phyloP scores from a whole-genome alignment of 2,329 filamentous ascomycete genomes.

The Colletotrichum karsti region DNA sequence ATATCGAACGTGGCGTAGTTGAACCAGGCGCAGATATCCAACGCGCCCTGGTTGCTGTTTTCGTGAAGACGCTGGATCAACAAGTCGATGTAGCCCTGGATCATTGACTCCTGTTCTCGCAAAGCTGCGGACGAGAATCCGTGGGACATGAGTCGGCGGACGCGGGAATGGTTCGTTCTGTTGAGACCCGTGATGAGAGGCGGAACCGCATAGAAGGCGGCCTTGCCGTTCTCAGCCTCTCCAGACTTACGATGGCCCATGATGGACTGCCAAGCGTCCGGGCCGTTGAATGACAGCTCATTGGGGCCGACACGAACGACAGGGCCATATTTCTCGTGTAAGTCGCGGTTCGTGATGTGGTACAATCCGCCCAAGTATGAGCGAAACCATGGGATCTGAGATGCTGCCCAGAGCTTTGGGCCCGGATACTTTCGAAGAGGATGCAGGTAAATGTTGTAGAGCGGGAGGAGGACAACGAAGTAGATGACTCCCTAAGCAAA shows the following conservation, averaged over 20 bases:
- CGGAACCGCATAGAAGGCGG: background rate
- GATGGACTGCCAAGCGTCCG: constrained; percentile 48
- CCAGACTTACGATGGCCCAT: constrained; percentile 36
- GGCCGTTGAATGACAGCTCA: constrained; percentile 52
- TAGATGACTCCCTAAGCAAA: background rate
- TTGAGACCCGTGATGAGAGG: background rate
- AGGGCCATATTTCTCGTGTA: constrained; percentile 51
- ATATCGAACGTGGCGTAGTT: constrained; percentile 38
- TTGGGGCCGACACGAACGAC: constrained; percentile 55
- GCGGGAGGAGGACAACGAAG: background rate
- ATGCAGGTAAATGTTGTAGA: constrained; percentile 38
- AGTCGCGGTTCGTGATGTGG: constrained; percentile 34
- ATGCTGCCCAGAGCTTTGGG: constrained; percentile 31
- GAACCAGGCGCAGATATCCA: constrained; percentile 30
- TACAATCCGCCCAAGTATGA: background rate
- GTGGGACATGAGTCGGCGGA: constrained; percentile 34
- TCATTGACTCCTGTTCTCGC: constrained; percentile 38
- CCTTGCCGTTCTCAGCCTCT: background rate
- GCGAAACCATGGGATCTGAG: background rate
- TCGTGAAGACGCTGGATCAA: background rate
- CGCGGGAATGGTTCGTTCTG: background rate
- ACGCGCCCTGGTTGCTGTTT: background rate
- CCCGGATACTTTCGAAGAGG: constrained; percentile 39
- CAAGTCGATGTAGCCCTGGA: constrained; percentile 30
- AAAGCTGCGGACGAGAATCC: constrained; percentile 40